Evolutionary conservation across 345 rosid genomes (phyloP), one percentile per base, ranked within the genome.

Genomic region (Jatropha curcas): DNA sequence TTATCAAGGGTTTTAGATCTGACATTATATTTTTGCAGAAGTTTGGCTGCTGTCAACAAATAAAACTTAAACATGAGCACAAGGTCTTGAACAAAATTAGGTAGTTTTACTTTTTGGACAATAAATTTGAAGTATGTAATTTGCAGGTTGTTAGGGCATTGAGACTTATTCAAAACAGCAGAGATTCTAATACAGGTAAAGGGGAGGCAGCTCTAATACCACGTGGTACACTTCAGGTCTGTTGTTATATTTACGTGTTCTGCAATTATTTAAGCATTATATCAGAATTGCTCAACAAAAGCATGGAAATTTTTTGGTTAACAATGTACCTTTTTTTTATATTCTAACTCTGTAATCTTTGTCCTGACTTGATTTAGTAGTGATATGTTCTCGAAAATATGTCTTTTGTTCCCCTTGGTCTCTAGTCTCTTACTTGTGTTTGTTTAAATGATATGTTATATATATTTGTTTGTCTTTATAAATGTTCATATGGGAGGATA

Each of bases 201-300:
- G 90, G 95, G 90, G 86, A 86, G 78, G 86, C 87, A 66, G 90
- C 92, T 79, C 81, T 84, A 71, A 89, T 94, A 71, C 91, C 95
- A 64, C 97, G 98, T 73, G 98, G 98, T 71, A 92, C 98, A 50
- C 98, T 94, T 74, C 98, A 94, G 98, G 98, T 94, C 77, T 83
- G 96, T 88, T 78, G 77, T 79, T 72, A n/a, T 35, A 35, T 35
- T 35, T 35, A 35, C 7, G 39, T 35, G 39, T 35, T 8, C 39
- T 48, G 17, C 13, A 30, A 45, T 65, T 65, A 6, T 43, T 27
- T n/a, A 10, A 20, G 48, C 25, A 19, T 37, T 62, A 37, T 62
- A 34, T 62, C 46, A 24, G 19, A 64, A 46, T 12, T 58, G 43
- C 2, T 41, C 4, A 11, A 67, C 2, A 50, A 16, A 12, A 53